Base-by-base conservation (phyloP, 23 red algal species). In the Gracilaria caudata region DNA sequence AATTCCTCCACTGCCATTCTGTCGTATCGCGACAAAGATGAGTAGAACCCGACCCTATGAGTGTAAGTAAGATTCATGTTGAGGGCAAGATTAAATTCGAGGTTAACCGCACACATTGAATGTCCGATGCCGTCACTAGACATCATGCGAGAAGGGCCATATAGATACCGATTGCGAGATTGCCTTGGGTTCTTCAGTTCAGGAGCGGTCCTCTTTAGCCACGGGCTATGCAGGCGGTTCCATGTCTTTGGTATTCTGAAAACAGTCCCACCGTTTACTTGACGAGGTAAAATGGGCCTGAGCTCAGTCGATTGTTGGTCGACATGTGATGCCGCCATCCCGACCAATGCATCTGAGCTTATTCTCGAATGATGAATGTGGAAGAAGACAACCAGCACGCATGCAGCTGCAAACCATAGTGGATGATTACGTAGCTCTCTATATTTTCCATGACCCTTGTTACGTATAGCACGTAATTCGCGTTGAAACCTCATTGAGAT, bases 61-160 rank as follows among this genome's bases (percentile, higher is more conserved):
- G 87, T 91, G 77, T 91, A 91, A 8, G 87, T 91, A 20, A 91
- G 1, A 49, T 82, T 82, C 36, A 91, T 36, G 40, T 54, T 45
- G 0, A 91, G 33, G 33, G 87, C 87, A 49, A 82, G 32, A 71
- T 81, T 82, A 30, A 68, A 81, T 24, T 91, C 75, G 19, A 56
- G 40, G 63, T 91, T 91, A 35, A 91, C 33, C 2, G 71, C 63
- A 20, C 77, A 76, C 78, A 91, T 82, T 4, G 87, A 81, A 46
- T 91, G 87, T 14, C 87, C 87, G 35, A 91, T 81, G 26, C 87
- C 87, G 38, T 91, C 87, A 73, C 87, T 91, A 28, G 65, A 66
- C 38, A 44, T 44, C 30, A 59, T 33, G 14, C 87, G 66, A 54
- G 54, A 63, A 57, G 87, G 61, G 4, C 73, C 51, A 45, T 91